Evolutionary conservation across 2,329 filamentous ascomycete genomes (phyloP), one percentile per base, ranked within the genome.

Genomic region (Clarireedia paspali): DNA sequence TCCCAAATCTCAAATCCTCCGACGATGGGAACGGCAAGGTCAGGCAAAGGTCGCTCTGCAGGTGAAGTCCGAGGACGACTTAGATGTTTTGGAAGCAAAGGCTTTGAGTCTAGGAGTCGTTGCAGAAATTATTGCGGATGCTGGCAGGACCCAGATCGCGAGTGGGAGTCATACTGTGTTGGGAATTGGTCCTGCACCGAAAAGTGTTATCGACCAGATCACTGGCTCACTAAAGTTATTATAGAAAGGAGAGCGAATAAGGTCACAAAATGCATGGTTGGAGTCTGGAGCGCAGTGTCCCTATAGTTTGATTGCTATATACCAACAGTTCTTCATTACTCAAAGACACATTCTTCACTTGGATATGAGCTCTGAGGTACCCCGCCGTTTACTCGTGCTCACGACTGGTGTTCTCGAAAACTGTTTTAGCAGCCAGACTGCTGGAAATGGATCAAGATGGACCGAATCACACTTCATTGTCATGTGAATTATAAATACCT

Each of bases 71-170:
- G 88, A 96, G 73, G 89, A 95, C 38, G 89, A 95, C 69, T 73
- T 95, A 63, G 73, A 94, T 59, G 74, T 75, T 60, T 73, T 88
- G 63, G 86, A 91, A 73, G 88, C 85, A 53, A 84, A 87, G 70
- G 94, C 94, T 3, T 79, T 89, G 60, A 89, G 85, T 69, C 70
- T 96, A 57, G 92, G 94, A 1, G 72, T 99, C 57, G 91, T 90
- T 59, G 90, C 92, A 53, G 87, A 92, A 70, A 84, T 96, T 53
- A 92, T 99, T 63, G 85, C 89, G 67, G 94, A 99, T 73, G 94
- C 94, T n/a, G 94, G 94, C 14, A 82, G 94, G 59, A 99, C 94
- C 47, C 94, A 99, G 80, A 97, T 99, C 71, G 91, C 91, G 52
- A 85, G 88, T 45, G 92, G 94, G 17, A 96, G 91, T 71, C 81